Conservation (phyloP, 2,329 filamentous ascomycete genomes). For the Seiridium unicorne region DNA sequence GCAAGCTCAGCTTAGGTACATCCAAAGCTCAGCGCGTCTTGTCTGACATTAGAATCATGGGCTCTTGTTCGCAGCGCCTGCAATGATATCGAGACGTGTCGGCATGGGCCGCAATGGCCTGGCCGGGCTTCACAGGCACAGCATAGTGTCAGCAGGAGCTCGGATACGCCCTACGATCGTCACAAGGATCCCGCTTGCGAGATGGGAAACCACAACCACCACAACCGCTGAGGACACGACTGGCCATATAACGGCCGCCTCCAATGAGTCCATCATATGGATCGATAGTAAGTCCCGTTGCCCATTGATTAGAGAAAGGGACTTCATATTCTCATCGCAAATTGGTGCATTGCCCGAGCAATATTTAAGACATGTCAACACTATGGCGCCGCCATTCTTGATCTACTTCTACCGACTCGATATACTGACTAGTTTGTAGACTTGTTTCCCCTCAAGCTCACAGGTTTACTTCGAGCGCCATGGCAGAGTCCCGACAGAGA, state of each 20-base stretch:
- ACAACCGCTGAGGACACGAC: slow-evolving; percentile 60
- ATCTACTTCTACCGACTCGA: no score
- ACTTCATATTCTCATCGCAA: background rate
- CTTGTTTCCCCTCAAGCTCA: slow-evolving; percentile 78
- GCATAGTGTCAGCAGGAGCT: slow-evolving; percentile 8
- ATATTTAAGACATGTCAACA: no score
- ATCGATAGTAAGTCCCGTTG: slow-evolving; percentile 70
- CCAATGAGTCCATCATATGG: slow-evolving; percentile 83
- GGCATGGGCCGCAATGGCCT: slow-evolving; percentile 32
- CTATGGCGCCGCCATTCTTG: no score
- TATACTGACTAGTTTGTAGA: slow-evolving; percentile 47
- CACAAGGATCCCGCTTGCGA: slow-evolving; percentile 12
- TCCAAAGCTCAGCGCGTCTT: background rate
- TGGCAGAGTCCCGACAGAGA: slow-evolving; percentile 47
- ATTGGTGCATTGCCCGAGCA: no score
- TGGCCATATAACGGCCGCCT: slow-evolving; percentile 75
- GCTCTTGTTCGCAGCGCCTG: slow-evolving; percentile 2
- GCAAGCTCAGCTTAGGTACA: background rate
- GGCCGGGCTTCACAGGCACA: slow-evolving; percentile 18
- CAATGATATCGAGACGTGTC: slow-evolving; percentile 30
- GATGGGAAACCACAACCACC: slow-evolving; percentile 31
- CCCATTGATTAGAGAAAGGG: no score
- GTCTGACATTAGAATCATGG: background rate
- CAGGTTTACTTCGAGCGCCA: slow-evolving; percentile 41
- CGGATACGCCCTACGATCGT: slow-evolving; percentile 14